Base-by-base conservation (phyloP, 371 early-diverging fungal species). In the Sporodiniella umbellata region DNA sequence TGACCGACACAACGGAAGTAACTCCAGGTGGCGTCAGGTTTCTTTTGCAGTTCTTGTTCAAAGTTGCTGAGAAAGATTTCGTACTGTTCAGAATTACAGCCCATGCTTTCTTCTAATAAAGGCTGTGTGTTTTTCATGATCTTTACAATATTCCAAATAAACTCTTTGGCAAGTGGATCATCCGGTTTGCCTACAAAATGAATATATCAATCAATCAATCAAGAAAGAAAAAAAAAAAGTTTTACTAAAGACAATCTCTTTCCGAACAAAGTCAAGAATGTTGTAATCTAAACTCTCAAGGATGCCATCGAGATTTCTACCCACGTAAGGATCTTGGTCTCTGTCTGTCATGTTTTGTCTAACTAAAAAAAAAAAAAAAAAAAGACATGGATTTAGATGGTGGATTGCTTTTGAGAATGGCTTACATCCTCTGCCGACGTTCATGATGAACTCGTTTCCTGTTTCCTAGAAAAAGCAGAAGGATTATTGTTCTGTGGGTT, bases 281-380 rank as follows among this genome's bases (percentile, higher is more conserved):
- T 55, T 21, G 15, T 77, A 58, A 1, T 71, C 62, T 11, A 60
- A 58, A n/a, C 66, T 51, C 33, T 55, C 39, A 26, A 78, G 23
- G n/a, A 74, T 26, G 1, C 33, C 22, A 7, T 52, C 61, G n/a
- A 83, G 33, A 33, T 79, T 75, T 33, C 43, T 54, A 19, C 74
- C 65, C 15, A 72, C 70, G 42, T 62, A 72, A 10, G 79, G 66
- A 18, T 82, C 80, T 35, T 79, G 72, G 21, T 76, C 79, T 38
- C 61, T 44, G 15, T 33, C 42, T 5, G 35, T 40, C 18, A 70
- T 63, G 4, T 62, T 48, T 17, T 67, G 50, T 38, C 38, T 54
- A 42, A 70, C 70, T 68, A n/a, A 2, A 24, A 2, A 40, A 19
- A 28, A 26, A 26, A 6, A 8, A 15, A 25, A 31, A 21, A 3